Evolutionary conservation across 2,329 filamentous ascomycete genomes (phyloP), one percentile per base, ranked within the genome.

Genomic region (Geosmithia putterillii): DNA sequence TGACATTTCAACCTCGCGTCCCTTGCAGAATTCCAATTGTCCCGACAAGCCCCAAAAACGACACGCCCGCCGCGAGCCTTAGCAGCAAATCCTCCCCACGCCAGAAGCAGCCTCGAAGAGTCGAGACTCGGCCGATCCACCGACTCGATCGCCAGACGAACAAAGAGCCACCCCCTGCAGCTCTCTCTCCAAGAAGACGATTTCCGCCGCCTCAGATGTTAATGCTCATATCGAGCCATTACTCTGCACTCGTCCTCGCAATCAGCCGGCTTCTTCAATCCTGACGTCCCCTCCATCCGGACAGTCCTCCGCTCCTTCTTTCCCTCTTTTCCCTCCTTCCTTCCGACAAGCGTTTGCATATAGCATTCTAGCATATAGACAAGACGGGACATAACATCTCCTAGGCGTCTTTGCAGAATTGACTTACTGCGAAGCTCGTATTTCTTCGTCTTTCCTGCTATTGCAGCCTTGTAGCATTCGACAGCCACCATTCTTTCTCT

Each of bases 381-480:
- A 19, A 19, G 4, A 38, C 6, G 10, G 15, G 15, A 32, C 23
- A 32, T 4, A 25, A 23, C 19, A 25, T 42, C 36, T 43, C 21
- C 23, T n/a, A 17, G 15, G 38, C 37, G 44, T n/a, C n/a, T n/a
- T 38, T 44, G 40, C 46, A 47, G 46, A 39, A 45, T 45, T 46
- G 38, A 42, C 23, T 47, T 46, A 44, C 46, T 47, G 46, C 43
- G 38, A 44, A 41, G 46, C 41, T 44, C 38, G 23, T 47, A 44
- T 44, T 50, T 48, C 48, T 48, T 45, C 41, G 35, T 46, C 46
- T 45, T 40, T 45, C 47, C 46, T 45, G 10, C 28, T 32, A 9
- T 32, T 32, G 28, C 15, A 32, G 28, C 28, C 5, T 7, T 12
- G 10, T 32, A 25, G 10, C 23, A 25, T 25, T 32, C 28, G 28